Evolutionary conservation across 2,329 filamentous ascomycete species (phyloP).

Genomic region (Lachnellula arida): DNA sequence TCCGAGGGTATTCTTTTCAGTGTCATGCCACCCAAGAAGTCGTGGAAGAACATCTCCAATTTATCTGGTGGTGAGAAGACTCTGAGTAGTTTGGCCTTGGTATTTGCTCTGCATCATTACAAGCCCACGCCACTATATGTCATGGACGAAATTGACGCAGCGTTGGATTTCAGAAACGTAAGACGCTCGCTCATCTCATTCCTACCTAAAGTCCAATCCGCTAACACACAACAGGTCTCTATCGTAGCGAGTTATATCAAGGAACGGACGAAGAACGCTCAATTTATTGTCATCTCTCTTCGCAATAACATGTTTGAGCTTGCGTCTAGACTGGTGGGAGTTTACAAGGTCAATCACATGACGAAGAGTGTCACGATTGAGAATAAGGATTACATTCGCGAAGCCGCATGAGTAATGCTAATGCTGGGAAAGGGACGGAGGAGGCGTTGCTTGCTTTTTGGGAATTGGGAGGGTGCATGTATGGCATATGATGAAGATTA

Average conservation of each 20-base stretch:
- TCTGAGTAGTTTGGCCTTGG: conserved; percentile 82
- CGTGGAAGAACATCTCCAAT: conserved; percentile 99
- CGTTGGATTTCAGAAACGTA: conserved; percentile 95
- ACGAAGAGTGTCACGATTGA: conserved; percentile 89
- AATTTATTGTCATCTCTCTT: conserved; percentile 97
- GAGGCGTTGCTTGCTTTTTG: neutral
- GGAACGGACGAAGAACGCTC: conserved; percentile 97
- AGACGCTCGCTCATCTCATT: conserved; percentile 40
- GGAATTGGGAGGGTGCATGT: neutral
- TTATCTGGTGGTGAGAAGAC: conserved; percentile 97
- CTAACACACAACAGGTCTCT: conserved; percentile 59
- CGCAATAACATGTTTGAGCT: conserved; percentile 99
- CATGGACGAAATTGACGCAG: conserved; percentile 99
- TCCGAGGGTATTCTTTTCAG: conserved; percentile 94
- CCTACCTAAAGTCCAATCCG: neutral
- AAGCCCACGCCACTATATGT: conserved; percentile 97
- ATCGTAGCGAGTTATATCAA: conserved; percentile 99
- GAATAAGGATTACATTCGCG: conserved; percentile 66
- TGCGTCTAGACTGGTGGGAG: conserved; percentile 87
- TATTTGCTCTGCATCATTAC: conserved; percentile 98
- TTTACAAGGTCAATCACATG: conserved; percentile 99
- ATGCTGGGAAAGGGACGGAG: neutral
- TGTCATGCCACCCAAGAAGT: conserved; percentile 99
- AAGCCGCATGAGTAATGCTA: conserved; percentile 2
- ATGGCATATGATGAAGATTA: conserved; percentile 15